These are phyloP conservation scores for Babjeviella inositovora DNA, from an alignment of 805 yeast genomes.

Conservation along the genomic window DNA sequence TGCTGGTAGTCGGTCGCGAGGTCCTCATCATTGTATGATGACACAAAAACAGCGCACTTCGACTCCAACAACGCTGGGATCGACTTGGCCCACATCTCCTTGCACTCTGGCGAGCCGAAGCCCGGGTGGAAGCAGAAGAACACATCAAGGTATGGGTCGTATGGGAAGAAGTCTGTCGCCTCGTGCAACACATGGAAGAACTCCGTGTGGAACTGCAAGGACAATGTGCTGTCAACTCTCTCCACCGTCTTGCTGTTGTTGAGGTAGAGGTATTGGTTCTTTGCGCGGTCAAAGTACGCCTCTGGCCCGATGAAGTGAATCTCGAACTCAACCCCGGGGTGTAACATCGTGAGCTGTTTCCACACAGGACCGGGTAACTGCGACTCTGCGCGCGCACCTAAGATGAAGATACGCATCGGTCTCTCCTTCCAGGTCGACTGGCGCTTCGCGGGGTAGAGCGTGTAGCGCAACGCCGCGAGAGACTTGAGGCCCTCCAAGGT, in stretches of 20 bases:
- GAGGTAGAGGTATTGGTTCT: constrained; percentile 42
- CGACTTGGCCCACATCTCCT: constrained; percentile 71
- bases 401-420: constrained; percentile 75
- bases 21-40: constrained; percentile 78
- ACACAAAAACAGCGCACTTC: constrained; percentile 82
- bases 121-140: constrained; percentile 96
- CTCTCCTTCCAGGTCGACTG: constrained; percentile 58
- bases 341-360: constrained; percentile 79
- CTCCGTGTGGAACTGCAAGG: constrained; percentile 73
- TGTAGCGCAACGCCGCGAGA: constrained; percentile 80
- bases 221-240: constrained; percentile 58
- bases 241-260: constrained; percentile 52
- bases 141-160: constrained; percentile 89
- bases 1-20: constrained; percentile 54
- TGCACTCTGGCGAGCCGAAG: constrained; percentile 64
- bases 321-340: constrained; percentile 74
- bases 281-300: constrained; percentile 58
- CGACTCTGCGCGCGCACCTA: constrained; percentile 89
- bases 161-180: constrained; percentile 91
- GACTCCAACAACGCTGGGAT: constrained; percentile 81
- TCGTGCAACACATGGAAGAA: constrained; percentile 86
- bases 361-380: constrained; percentile 90
- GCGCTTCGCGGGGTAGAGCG: constrained; percentile 62
- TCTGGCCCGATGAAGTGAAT: constrained; percentile 93
- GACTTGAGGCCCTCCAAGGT: constrained; percentile 90